Base-by-base conservation (phyloP, 306 rosid species). In the Fragaria ananassa region DNA sequence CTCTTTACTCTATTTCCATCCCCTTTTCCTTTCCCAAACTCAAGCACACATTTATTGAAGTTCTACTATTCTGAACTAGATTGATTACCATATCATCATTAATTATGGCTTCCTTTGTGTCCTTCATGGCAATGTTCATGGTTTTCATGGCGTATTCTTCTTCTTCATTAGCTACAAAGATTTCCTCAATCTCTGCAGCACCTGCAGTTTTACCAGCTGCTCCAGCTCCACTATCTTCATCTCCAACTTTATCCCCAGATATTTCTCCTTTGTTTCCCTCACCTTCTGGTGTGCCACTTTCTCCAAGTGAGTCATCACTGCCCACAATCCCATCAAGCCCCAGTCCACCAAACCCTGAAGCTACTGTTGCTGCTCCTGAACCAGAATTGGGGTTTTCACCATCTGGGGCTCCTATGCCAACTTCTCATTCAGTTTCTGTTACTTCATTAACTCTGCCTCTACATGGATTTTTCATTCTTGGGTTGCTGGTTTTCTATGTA, bases 291-390 rank as follows among this genome's bases (percentile, higher is more conserved):
- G 76, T 53, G 14, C 72, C 85, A 0, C 73, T 56, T 47, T 72
- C 91, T 57, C 91, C 89, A 0, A 19, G 80, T 17, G 79, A 87
- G 6, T 85, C 89, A 25, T 83, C 91, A 15, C 72, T 88, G 53
- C 91, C 91, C 9, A 88, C 79, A 47, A 88, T 88, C 34, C 89
- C 91, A 12, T 83, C 91, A 10, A 88, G 78, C 50, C 89, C 77
- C 15, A 88, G 91, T 83, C 89, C 89, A 13, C 88, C 91, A 1
- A 85, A 88, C 61, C 91, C 89, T 0, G 89, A 85, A 21, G 68
- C 2, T 35, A 5, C 13, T n/a, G 62, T 47, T n/a, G 81, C 86
- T n/a, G 81, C 86, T 41, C 79, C 79, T 17, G 82, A 74, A 44
- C 85, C 87, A 51, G 85, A 73, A 3, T 9, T 65, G 18, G 78